These are phyloP conservation scores for Didymosphaeria variabile DNA, from an alignment of 2,329 filamentous ascomycete genomes.

Conservation along the genomic window DNA sequence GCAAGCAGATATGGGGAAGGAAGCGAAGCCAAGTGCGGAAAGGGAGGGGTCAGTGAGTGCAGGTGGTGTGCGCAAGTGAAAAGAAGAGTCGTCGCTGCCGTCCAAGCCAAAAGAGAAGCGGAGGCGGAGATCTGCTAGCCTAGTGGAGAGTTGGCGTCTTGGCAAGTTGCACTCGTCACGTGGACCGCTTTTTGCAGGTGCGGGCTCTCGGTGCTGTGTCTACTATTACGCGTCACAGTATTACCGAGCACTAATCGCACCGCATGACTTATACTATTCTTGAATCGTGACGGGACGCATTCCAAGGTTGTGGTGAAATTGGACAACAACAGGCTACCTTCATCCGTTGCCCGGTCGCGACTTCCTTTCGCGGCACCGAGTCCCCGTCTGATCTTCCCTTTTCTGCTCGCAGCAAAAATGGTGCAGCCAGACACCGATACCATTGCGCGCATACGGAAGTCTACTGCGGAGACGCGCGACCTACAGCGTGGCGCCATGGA, in stretches of 20 bases:
- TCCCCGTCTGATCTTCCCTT: neutral
- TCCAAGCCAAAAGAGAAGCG: constrained; percentile 27
- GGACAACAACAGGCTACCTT: neutral
- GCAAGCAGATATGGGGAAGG: constrained; percentile 23
- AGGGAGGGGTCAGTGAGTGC: constrained; percentile 26
- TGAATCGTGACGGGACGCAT: no score
- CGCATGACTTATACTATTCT: neutral
- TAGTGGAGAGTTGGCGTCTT: constrained; percentile 21
- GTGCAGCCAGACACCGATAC: constrained; percentile 27
- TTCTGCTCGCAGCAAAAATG: constrained; percentile 25
- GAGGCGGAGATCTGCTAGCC: constrained; percentile 22
- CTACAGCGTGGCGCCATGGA: constrained; percentile 47
- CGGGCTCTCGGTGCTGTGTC: neutral
- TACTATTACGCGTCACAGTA: neutral
- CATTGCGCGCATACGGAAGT: constrained; percentile 41
- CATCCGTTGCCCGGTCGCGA: constrained; percentile 6
- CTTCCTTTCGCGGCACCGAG: constrained; percentile 7
- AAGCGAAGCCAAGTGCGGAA: constrained; percentile 27
- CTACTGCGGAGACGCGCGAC: constrained; percentile 31
- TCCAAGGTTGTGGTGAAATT: neutral
- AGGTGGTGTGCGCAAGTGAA: constrained; percentile 29
- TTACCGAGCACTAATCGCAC: neutral
- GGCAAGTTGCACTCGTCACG: constrained; percentile 24
- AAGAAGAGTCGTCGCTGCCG: constrained; percentile 26
- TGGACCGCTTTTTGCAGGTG: neutral